Percentiles rank a stretch among this genome's conserved stretches.
Conservation (phyloP, 2,329 filamentous ascomycete species). For the Waltergamsia citrina region DNA sequence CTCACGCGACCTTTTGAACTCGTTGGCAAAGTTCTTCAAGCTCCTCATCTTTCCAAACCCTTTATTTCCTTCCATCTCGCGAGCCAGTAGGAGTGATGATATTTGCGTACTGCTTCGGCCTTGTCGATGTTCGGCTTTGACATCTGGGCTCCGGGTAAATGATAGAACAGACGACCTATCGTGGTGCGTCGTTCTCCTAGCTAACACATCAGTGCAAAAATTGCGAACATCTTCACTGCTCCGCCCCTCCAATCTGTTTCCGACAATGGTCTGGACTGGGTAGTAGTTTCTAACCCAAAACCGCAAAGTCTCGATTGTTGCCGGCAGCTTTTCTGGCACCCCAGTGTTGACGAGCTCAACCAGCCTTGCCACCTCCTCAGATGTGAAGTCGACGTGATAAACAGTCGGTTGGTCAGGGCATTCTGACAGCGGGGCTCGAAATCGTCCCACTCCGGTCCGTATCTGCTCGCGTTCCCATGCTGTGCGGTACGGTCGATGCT, state of each 20-base stretch:
- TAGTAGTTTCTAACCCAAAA: slow-evolving; percentile 7
- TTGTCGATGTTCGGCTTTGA: slow-evolving; percentile 1
- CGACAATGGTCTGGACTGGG: slow-evolving; percentile 13
- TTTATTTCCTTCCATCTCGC: slow-evolving; percentile 37
- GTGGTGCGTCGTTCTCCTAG: slow-evolving; percentile 8
- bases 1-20: slow-evolving; percentile 35
- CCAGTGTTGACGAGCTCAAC: slow-evolving; percentile 10
- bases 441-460: slow-evolving; percentile 10
- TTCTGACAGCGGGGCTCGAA: slow-evolving; percentile 3
- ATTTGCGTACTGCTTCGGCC: slow-evolving; percentile 5
- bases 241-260: slow-evolving; percentile 12
- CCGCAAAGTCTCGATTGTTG: background rate
- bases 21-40: slow-evolving; percentile 33
- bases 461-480: slow-evolving; percentile 16
- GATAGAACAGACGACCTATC: slow-evolving; percentile 13
- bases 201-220: slow-evolving; percentile 20
- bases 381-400: slow-evolving; percentile 37
- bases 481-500: slow-evolving; percentile 14
- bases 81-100: slow-evolving; percentile 33
- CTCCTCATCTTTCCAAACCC: slow-evolving; percentile 29
- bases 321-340: slow-evolving; percentile 2
- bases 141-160: slow-evolving; percentile 5
- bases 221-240: slow-evolving; percentile 16
- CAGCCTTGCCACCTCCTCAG: slow-evolving; percentile 23
- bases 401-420: slow-evolving; percentile 7